A percentile compares a stretch with the other conserved stretches of the same genome.
Evolutionary conservation across 352 stramenopile species (phyloP).

Genomic region (Phytophthora tentaculata): DNA sequence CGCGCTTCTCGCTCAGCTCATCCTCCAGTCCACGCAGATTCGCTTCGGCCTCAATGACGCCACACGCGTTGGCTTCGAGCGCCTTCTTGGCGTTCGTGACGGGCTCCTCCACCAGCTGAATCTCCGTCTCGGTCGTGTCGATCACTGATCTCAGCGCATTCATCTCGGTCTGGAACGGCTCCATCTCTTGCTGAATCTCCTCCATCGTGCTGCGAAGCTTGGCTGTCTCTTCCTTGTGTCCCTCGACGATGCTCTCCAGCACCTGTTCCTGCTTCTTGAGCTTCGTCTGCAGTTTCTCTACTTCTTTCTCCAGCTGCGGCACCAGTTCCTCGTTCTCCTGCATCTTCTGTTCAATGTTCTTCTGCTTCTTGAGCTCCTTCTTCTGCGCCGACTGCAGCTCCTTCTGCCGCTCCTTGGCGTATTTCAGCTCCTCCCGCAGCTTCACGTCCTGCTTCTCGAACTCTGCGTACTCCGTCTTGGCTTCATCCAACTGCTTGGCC

Average conservation of each 20-base stretch:
- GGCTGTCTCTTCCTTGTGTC: conserved; percentile 77
- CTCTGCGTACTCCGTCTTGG: conserved; percentile 93
- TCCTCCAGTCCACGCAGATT: conserved; percentile 65
- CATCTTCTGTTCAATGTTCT: conserved; percentile 79
- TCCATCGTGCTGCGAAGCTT: conserved; percentile 83
- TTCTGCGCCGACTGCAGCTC: conserved; percentile 92
- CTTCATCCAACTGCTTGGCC: conserved; percentile 84
- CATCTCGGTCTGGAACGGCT: conserved; percentile 73
- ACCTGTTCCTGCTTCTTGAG: conserved; percentile 89
- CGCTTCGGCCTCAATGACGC: conserved; percentile 61
- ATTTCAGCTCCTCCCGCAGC: conserved; percentile 97
- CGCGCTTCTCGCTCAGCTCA: conserved; percentile 62
- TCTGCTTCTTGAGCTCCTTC: conserved; percentile 93
- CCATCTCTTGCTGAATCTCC: conserved; percentile 77
- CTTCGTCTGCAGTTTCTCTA: conserved; percentile 71
- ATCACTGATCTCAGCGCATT: conserved; percentile 80
- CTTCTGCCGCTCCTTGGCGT: conserved; percentile 92
- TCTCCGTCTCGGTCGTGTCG: conserved; percentile 82
- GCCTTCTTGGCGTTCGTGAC: conserved; percentile 83
- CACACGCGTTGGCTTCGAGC: conserved; percentile 65
- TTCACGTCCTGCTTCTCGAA: conserved; percentile 99
- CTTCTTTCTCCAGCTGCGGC: conserved; percentile 87
- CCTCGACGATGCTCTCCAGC: conserved; percentile 84
- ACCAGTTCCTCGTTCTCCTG: conserved; percentile 90
- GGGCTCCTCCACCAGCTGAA: conserved; percentile 75